Evolutionary conservation across 306 rosid genomes (phyloP).

Genomic region (Ammopiptanthus mongolicus): DNA sequence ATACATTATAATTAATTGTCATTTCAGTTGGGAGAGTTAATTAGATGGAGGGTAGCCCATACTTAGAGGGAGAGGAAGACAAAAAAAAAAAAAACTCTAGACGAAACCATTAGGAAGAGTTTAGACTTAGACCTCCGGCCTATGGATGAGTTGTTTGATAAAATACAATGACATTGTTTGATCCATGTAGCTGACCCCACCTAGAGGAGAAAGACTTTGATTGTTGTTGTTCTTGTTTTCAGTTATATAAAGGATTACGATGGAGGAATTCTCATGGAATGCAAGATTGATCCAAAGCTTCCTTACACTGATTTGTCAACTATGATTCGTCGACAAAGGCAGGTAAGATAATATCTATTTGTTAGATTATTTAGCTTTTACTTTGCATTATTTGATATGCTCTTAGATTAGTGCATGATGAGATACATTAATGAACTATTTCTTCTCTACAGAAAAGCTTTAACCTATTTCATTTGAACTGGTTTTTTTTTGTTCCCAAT

Average conservation of each 20-base stretch:
- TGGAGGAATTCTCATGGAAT: conserved; percentile 97
- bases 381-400: not conserved
- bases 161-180: too few relatives aligned
- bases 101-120: not conserved
- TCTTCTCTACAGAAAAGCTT: not conserved
- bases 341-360: conserved; percentile 41
- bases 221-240: not conserved
- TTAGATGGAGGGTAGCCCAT: not conserved
- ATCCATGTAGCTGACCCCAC: too few relatives aligned
- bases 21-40: conserved; percentile 37
- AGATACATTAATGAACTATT: not conserved
- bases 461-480: not conserved
- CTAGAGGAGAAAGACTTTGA: not conserved
- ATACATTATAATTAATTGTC: conserved; percentile 13
- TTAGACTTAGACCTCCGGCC: not conserved
- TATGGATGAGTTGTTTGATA: too few relatives aligned
- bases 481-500: not conserved
- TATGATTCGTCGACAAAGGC: conserved; percentile 93
- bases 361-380: conserved; percentile 9
- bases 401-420: not conserved
- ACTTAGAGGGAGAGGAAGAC: not conserved
- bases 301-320: conserved; percentile 89
- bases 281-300: conserved; percentile 92
- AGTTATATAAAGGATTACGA: conserved; percentile 98
- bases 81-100: too few relatives aligned